phyloP scores from a whole-genome alignment of 805 yeast genomes.

The Ogataea nitratoaversa region DNA sequence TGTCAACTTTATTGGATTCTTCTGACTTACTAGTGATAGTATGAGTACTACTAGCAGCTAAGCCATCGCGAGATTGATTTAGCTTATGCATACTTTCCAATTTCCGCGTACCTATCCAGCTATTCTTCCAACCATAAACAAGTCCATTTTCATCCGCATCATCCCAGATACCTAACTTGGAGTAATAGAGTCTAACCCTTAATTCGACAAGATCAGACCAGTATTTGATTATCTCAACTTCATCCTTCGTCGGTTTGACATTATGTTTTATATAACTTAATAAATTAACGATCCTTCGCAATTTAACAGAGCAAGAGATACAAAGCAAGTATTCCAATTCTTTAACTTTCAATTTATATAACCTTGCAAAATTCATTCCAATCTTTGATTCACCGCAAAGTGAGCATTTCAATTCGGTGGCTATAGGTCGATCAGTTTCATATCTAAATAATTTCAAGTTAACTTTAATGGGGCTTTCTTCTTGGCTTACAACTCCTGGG shows the following conservation, averaged over 20 bases:
- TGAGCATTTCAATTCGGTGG: constrained; percentile 70
- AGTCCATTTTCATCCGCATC: constrained; percentile 26
- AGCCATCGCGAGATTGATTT: neutral
- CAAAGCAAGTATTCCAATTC: constrained; percentile 63
- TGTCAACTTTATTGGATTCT: no score
- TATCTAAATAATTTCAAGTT: constrained; percentile 18
- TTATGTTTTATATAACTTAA: constrained; percentile 68
- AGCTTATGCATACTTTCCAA: neutral
- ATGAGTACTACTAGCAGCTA: neutral
- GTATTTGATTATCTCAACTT: constrained; percentile 41
- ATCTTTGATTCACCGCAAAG: constrained; percentile 78
- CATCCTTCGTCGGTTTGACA: constrained; percentile 10
- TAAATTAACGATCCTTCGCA: constrained; percentile 79
- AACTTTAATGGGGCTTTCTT: constrained; percentile 11
- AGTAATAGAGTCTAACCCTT: constrained; percentile 76
- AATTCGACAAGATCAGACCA: constrained; percentile 65
- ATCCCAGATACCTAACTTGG: constrained; percentile 79
- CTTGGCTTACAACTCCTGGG: constrained; percentile 5
- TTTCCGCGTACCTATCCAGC: constrained; percentile 21
- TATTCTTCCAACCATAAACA: constrained; percentile 31
- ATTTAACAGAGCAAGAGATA: constrained; percentile 71
- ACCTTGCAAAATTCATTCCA: constrained; percentile 69
- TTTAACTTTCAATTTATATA: constrained; percentile 55
- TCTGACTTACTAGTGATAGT: neutral
- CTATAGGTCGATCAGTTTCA: constrained; percentile 59